phyloP scores from a whole-genome alignment of 2,329 filamentous ascomycete species.

The Pseudocercospora eumusae region DNA sequence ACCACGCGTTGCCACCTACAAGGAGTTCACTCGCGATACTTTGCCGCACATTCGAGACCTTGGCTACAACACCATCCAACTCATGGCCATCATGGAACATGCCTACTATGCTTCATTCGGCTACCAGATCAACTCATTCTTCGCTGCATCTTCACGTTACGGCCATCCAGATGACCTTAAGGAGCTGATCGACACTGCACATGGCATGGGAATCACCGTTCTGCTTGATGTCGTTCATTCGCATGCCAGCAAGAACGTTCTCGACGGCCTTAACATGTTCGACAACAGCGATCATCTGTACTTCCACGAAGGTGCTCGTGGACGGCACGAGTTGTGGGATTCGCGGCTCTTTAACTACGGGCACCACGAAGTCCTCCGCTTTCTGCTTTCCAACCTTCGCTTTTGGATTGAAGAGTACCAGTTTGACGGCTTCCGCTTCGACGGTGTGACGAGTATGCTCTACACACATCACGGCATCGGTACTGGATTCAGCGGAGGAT shows the following conservation, averaged over 20 bases:
- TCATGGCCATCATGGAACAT: conserved; percentile 99
- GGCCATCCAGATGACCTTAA: conserved; percentile 92
- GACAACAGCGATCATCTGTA: conserved; percentile 94
- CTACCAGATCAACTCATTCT: conserved; percentile 99
- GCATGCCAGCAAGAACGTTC: conserved; percentile 95
- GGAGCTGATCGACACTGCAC: conserved; percentile 92
- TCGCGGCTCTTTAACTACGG: conserved; percentile 97
- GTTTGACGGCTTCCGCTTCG: conserved; percentile 97
- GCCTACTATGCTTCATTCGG: conserved; percentile 99
- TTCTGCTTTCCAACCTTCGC: conserved; percentile 88
- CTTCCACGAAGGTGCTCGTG: conserved; percentile 84
- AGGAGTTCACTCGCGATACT: conserved; percentile 93
- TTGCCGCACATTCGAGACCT: conserved; percentile 85
- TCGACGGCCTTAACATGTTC: conserved; percentile 93
- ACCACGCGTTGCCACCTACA: conserved; percentile 85
- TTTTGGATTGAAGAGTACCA: conserved; percentile 99
- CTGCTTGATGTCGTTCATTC: conserved; percentile 96
- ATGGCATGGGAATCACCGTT: conserved; percentile 85
- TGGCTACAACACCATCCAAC: conserved; percentile 95
- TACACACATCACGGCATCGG: conserved; percentile 95
- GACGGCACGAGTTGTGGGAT: conserved; percentile 91
- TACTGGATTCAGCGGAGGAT: conserved; percentile 96
- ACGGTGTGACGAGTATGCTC: conserved; percentile 98
- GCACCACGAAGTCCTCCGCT: conserved; percentile 89
- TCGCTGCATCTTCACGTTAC: conserved; percentile 93